Conservation (phyloP, 2,329 filamentous ascomycete genomes). For the Cercospora beticola region DNA sequence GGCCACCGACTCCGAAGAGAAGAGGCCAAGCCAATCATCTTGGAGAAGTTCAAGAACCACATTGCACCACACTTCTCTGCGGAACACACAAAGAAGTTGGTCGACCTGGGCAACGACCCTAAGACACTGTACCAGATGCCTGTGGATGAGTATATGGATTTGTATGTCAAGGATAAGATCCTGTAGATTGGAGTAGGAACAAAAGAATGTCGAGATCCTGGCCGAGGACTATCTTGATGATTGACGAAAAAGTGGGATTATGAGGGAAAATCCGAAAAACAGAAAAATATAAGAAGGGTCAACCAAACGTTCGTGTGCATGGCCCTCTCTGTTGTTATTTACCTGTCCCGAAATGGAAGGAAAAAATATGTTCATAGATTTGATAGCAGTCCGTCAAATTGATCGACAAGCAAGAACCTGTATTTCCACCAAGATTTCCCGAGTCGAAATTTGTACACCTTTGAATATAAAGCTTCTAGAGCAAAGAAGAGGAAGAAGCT, state of each 20-base stretch:
- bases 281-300: background rate
- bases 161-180: constrained; percentile 63
- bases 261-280: background rate
- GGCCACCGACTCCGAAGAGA: constrained; percentile 88
- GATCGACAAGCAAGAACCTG: background rate
- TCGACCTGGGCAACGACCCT: constrained; percentile 73
- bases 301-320: background rate
- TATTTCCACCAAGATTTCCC: background rate
- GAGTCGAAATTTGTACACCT: background rate
- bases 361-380: background rate
- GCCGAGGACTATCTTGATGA: background rate
- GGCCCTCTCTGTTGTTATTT: background rate
- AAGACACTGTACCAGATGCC: constrained; percentile 75
- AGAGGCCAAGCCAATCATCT: constrained; percentile 91
- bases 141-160: constrained; percentile 90
- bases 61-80: constrained; percentile 78
- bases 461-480: background rate
- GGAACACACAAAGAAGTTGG: constrained; percentile 74
- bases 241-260: background rate
- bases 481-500: background rate
- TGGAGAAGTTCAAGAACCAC: constrained; percentile 94
- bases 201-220: background rate
- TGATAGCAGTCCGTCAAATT: background rate
- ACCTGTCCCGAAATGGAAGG: background rate
- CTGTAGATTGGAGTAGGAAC: constrained; percentile 20